Evolutionary conservation across 306 rosid species (phyloP).

Genomic region (Chamaecrista fasciculata): DNA sequence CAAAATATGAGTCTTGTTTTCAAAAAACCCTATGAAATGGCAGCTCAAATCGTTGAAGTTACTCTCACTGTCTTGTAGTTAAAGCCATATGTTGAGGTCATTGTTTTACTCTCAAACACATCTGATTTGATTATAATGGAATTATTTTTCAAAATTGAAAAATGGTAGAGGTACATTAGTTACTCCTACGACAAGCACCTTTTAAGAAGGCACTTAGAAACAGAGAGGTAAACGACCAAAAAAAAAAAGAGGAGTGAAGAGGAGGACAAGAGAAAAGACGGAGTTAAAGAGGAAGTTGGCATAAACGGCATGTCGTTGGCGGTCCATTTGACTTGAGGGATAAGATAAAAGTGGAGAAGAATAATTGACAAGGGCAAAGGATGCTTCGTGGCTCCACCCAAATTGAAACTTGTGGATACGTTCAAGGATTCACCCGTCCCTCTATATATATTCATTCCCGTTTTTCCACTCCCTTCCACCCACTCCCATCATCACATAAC

Average conservation of each 20-base stretch:
- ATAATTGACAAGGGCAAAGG: neutral
- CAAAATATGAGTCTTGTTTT: neutral
- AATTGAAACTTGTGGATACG: neutral
- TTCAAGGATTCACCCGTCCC: neutral
- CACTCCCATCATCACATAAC: too few species aligned
- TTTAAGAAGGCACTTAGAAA: slow-evolving; percentile 1
- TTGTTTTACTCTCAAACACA: too few species aligned
- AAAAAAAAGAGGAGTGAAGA: neutral
- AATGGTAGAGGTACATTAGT: too few species aligned
- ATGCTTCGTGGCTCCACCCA: slow-evolving; percentile 31
- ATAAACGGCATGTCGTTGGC: neutral
- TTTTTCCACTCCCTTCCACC: slow-evolving; percentile 28
- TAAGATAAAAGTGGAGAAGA: neutral
- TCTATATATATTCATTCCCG: neutral
- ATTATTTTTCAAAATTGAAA: too few species aligned
- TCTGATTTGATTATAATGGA: neutral
- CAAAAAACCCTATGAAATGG: neutral
- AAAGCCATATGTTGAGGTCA: too few species aligned
- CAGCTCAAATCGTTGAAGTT: slow-evolving; percentile 4
- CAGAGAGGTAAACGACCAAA: neutral
- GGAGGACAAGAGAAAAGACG: neutral
- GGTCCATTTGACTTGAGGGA: neutral
- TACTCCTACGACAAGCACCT: neutral
- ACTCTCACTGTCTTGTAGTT: neutral
- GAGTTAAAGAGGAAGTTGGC: neutral